Percentiles rank a stretch among this genome's conserved stretches.
Evolutionary conservation across 2,329 filamentous ascomycete species (phyloP).

Genomic region (Akanthomyces lecanii): DNA sequence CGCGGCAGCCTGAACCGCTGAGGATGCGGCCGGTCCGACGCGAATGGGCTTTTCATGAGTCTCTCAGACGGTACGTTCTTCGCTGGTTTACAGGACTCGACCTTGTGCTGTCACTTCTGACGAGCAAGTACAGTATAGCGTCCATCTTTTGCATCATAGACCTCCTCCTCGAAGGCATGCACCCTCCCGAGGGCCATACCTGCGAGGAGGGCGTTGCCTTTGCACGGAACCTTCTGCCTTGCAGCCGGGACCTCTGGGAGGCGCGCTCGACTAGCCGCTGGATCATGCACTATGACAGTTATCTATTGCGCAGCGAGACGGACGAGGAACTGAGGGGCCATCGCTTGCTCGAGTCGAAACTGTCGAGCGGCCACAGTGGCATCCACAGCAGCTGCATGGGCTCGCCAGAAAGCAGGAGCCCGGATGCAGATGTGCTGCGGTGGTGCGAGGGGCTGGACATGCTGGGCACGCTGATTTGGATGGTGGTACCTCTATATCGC

Average conservation of each 20-base stretch:
- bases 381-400: not conserved
- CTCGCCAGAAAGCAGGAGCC: not conserved
- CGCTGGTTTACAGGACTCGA: not conserved
- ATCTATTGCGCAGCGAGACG: not conserved
- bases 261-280: slow-evolving; percentile 5
- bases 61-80: not conserved
- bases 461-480: not conserved
- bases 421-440: not conserved
- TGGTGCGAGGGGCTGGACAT: not conserved
- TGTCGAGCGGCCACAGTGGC: not conserved
- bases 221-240: not conserved
- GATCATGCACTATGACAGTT: not conserved
- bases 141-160: slow-evolving; percentile 5
- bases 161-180: slow-evolving; percentile 12
- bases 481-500: not conserved
- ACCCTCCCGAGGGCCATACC: not conserved
- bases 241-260: slow-evolving; percentile 8
- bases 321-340: not conserved
- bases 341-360: not conserved
- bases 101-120: not conserved
- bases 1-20: not conserved
- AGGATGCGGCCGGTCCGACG: not conserved
- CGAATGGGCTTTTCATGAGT: not conserved
- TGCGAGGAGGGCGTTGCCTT: not conserved
- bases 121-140: not conserved